These are phyloP conservation scores for Syncephalastrum racemosum DNA, from an alignment of 371 early-diverging fungal genomes.

Conservation along the genomic window DNA sequence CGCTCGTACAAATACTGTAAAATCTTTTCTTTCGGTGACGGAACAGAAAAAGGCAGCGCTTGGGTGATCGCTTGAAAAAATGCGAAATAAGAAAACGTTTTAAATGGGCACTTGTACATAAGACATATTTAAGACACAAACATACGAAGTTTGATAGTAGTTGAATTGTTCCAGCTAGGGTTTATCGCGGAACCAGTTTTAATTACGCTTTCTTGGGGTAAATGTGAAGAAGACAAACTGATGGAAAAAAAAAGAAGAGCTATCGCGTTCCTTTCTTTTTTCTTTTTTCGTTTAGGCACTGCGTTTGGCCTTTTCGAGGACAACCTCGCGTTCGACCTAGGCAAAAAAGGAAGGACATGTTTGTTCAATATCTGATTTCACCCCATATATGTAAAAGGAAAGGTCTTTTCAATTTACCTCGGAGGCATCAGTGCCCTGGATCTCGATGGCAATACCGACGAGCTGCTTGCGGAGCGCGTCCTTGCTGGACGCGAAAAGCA, in stretches of 20 bases:
- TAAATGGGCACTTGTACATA: no score
- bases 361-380: not conserved
- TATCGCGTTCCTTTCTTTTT: not conserved
- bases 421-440: constrained; percentile 83
- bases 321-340: constrained; percentile 75
- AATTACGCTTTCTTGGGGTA: constrained; percentile 1
- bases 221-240: not conserved
- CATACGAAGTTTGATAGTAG: not conserved
- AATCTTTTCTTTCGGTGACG: no score
- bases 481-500: constrained; percentile 92
- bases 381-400: constrained; percentile 1
- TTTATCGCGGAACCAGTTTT: not conserved
- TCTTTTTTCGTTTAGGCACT: constrained; percentile 18
- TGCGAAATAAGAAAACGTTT: no score
- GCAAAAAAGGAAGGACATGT: not conserved
- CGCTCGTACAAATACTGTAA: no score
- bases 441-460: constrained; percentile 73
- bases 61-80: no score
- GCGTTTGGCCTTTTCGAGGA: constrained; percentile 74
- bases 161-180: not conserved
- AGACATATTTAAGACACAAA: not conserved
- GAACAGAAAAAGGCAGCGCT: no score
- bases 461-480: constrained; percentile 76
- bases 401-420: constrained; percentile 42
- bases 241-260: constrained; percentile 1